Conservation (phyloP, 495 filamentous ascomycete genomes). For the Xylaria longipes region DNA sequence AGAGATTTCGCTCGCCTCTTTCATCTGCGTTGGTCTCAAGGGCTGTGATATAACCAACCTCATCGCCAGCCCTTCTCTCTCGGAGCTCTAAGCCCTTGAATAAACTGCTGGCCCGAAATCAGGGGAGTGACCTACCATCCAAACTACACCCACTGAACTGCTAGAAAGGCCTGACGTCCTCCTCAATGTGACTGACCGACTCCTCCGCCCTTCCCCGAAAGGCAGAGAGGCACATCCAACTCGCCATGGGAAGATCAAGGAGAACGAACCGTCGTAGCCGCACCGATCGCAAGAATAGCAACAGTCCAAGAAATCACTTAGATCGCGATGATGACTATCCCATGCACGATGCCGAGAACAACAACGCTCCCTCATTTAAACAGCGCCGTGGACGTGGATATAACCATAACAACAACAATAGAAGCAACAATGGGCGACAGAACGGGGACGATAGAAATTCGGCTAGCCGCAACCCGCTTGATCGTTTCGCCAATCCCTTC, state of each 20-base stretch:
- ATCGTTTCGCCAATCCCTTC: slow-evolving; percentile 5
- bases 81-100: not conserved
- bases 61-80: not conserved
- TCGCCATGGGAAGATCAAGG: slow-evolving; percentile 19
- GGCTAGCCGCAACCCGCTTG: not conserved
- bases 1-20: slow-evolving; percentile 16
- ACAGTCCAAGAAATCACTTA: slow-evolving; percentile 8
- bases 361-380: not conserved
- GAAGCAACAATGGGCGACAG: not conserved
- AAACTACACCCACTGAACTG: slow-evolving; percentile 1
- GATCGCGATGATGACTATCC: slow-evolving; percentile 32
- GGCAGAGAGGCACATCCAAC: slow-evolving; percentile 7
- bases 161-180: not conserved
- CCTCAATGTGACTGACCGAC: slow-evolving; percentile 30
- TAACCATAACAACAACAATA: slow-evolving; percentile 6
- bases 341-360: slow-evolving; percentile 26
- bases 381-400: slow-evolving; percentile 8
- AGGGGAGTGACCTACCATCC: not conserved
- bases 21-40: not conserved
- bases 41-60: slow-evolving; percentile 11
- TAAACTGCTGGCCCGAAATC: not conserved
- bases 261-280: slow-evolving; percentile 6
- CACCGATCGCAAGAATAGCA: slow-evolving; percentile 2
- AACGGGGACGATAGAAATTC: not conserved
- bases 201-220: not conserved